Evolutionary conservation across 768 basidiomycete genomes (phyloP).

Genomic region (Boletus insuetus): DNA sequence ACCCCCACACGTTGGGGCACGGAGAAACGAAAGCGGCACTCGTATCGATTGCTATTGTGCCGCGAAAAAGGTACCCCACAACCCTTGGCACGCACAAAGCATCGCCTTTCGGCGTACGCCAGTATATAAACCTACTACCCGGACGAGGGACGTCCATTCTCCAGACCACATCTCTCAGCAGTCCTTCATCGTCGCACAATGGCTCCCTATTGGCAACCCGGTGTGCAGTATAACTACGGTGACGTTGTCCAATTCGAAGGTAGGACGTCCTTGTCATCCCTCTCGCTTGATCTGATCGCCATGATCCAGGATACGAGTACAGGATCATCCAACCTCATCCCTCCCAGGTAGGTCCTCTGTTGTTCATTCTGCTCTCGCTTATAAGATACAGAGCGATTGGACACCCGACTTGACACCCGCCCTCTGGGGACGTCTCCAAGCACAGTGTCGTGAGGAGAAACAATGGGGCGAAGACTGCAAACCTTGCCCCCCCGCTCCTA

Average conservation of each 20-base stretch:
- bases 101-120: conserved; percentile 3
- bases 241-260: conserved; percentile 59
- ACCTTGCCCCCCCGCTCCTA: not conserved
- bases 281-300: conserved; percentile 6
- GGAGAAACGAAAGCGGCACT: not conserved
- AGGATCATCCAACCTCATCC: conserved; percentile 70
- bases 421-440: conserved; percentile 59
- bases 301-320: conserved; percentile 46
- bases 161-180: conserved; percentile 4
- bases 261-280: conserved; percentile 17
- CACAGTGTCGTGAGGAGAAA: conserved; percentile 11
- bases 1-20: not conserved
- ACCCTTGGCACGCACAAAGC: not conserved
- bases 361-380: not conserved
- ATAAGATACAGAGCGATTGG: conserved; percentile 57
- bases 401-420: conserved; percentile 58
- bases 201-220: conserved; percentile 58
- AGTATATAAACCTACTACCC: conserved; percentile 19
- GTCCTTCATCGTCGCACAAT: conserved; percentile 27
- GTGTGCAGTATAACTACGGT: conserved; percentile 53
- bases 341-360: conserved; percentile 51
- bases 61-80: not conserved
- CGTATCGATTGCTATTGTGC: conserved; percentile 7
- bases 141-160: not conserved
- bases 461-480: conserved; percentile 20